Evolutionary conservation across 73 alveolate species (phyloP), one percentile per base, ranked within the genome.

Genomic region (Paramecium tetraurelia): DNA sequence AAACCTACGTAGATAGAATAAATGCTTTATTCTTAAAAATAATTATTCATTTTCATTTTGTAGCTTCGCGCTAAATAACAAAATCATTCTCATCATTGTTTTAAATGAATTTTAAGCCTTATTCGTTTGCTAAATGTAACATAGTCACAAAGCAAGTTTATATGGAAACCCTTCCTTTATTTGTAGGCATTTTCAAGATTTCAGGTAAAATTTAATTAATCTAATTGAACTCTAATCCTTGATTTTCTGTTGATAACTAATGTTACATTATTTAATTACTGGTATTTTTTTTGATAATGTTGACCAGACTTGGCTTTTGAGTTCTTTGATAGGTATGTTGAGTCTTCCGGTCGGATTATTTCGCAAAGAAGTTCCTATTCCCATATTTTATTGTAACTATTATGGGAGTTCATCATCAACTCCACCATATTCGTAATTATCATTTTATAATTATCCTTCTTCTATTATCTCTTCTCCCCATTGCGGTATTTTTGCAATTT

Each of bases 121-220:
- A 36, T 43, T 92, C 95, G 31, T 92, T 92, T 9, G 95, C 95
- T 24, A 92, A 86, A 70, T 92, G 95, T 6, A 92, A 83, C 43
- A 92, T 41, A 12, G 95, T 83, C 14, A 92, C 92, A 40, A 92
- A 92, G 46, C 95, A 85, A 10, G 95, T 84, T 58, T 92, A 86
- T 4, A 92, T 41, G 2, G 95, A 92, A 21, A 85, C 93, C n/a
- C 50, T 11, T 6, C 84, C 84, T 68, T 68, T 68, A 12, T 18
- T 14, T 68, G 46, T 31, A 14, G 40, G 84, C 50, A 68, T 27
- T 31, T 68, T 68, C 9, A 68, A 33, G 7, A 68, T 68, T 31
- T 68, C 46, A 68, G 84, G 84, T 68, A 68, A 68, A 14, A 31
- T 27, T 68, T 27, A 68, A 68, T 68, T 27, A 68, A 68, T 68